Conservation (phyloP, 129 eudicot genomes). For the Helichrysum umbraculigerum region DNA sequence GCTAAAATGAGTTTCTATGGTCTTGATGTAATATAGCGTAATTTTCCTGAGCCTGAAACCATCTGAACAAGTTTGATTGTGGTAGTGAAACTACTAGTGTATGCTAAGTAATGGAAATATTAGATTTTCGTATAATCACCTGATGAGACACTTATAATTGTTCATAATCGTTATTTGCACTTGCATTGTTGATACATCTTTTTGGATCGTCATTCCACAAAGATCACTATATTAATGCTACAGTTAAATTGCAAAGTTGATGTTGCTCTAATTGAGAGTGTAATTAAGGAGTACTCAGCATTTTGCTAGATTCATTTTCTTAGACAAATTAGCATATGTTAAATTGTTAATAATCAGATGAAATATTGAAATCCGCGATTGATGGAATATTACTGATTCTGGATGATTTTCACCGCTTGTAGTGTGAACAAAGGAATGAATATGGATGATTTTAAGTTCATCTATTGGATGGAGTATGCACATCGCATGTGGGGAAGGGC, state of each 20-base stretch:
- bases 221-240: conserved; percentile 43
- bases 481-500: conserved; percentile 99
- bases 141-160: not conserved
- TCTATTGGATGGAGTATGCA: conserved; percentile 98
- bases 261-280: conserved; percentile 31
- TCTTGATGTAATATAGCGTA: conserved; percentile 4
- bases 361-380: not conserved
- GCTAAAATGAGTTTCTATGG: not conserved
- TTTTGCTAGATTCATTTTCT: conserved; percentile 26
- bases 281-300: conserved; percentile 7
- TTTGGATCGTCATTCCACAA: conserved; percentile 40
- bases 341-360: not conserved
- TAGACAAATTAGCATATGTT: not conserved
- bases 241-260: conserved; percentile 28
- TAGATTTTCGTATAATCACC: conserved; percentile 1
- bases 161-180: not conserved
- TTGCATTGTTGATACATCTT: conserved; percentile 45
- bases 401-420: conserved; percentile 27
- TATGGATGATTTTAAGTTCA: conserved; percentile 92
- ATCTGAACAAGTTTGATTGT: not conserved
- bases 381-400: conserved; percentile 20
- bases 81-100: not conserved
- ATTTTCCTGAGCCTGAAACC: conserved; percentile 9
- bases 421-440: conserved; percentile 88
- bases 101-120: not conserved